phyloP scores from a whole-genome alignment of 192 early-diverging fungal species.

The Chytriomyces sp. region DNA sequence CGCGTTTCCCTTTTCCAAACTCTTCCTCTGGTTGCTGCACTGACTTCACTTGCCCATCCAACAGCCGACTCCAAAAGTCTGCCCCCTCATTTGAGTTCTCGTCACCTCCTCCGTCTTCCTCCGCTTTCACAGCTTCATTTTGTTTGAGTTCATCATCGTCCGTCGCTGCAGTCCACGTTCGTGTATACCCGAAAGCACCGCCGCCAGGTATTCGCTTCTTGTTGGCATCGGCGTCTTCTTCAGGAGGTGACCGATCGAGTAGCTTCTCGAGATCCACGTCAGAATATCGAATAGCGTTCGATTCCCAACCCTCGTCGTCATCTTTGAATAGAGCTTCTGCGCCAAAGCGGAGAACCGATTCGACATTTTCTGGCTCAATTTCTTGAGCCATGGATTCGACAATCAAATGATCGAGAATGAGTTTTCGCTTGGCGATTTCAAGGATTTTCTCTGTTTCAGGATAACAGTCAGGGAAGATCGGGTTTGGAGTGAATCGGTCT shows the following conservation, averaged over 20 bases:
- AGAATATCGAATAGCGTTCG: constrained; percentile 51
- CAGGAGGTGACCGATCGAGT: constrained; percentile 52
- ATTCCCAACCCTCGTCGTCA: constrained; percentile 41
- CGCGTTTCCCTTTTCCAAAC: no score
- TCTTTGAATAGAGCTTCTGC: constrained; percentile 75
- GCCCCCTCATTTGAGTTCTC: no score
- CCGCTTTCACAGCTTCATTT: no score
- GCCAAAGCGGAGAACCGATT: constrained; percentile 69
- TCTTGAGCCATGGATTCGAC: constrained; percentile 73
- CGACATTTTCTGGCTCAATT: constrained; percentile 58
- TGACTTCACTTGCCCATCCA: no score
- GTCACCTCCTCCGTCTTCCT: no score
- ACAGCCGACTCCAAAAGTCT: no score
- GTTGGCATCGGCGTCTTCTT: not conserved
- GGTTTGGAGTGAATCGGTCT: not conserved
- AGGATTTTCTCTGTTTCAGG: constrained; percentile 63
- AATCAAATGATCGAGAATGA: constrained; percentile 76
- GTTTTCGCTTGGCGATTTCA: constrained; percentile 74
- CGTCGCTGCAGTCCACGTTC: constrained; percentile 55
- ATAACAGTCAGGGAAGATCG: no score
- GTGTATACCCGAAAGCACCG: constrained; percentile 63
- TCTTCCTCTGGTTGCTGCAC: no score
- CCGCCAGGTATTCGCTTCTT: constrained; percentile 31
- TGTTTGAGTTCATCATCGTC: no score
- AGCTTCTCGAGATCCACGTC: constrained; percentile 65